These are phyloP conservation scores for Globisporangium solare DNA, from an alignment of 352 stramenopile species.

Conservation along the genomic window DNA sequence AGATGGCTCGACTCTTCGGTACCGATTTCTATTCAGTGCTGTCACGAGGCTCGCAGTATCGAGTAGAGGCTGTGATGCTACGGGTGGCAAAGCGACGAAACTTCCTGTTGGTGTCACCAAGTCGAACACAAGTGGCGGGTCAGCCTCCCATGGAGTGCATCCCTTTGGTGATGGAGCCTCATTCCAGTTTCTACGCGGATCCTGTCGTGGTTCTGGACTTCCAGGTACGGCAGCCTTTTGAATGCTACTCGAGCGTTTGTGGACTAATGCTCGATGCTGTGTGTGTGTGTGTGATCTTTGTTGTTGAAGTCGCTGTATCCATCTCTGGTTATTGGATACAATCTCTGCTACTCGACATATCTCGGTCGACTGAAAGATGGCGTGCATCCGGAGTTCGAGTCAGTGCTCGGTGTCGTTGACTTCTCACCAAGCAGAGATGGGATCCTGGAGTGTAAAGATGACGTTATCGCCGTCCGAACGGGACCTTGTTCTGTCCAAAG, in stretches of 20 bases:
- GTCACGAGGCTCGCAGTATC: slow-evolving; percentile 90
- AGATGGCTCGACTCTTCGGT: slow-evolving; percentile 92
- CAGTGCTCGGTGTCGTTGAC: slow-evolving; percentile 55
- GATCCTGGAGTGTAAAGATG: slow-evolving; percentile 41
- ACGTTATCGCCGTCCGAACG: slow-evolving; percentile 89
- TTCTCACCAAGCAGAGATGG: slow-evolving; percentile 38
- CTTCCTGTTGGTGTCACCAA: slow-evolving; percentile 83
- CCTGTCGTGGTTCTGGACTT: slow-evolving; percentile 99
- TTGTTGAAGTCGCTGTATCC: slow-evolving; percentile 94
- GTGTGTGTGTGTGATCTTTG: not conserved
- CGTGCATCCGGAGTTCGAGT: slow-evolving; percentile 60
- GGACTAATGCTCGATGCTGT: not conserved
- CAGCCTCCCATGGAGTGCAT: slow-evolving; percentile 92
- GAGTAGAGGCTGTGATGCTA: slow-evolving; percentile 92
- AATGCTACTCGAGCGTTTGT: not conserved
- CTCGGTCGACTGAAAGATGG: slow-evolving; percentile 90
- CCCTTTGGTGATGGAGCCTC: slow-evolving; percentile 93
- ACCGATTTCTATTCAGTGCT: slow-evolving; percentile 94
- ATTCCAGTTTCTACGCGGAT: slow-evolving; percentile 94
- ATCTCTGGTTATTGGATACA: slow-evolving; percentile 99
- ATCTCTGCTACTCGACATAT: slow-evolving; percentile 98
- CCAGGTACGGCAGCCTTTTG: slow-evolving; percentile 42
- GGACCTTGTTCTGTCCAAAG: slow-evolving; percentile 94
- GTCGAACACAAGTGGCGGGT: slow-evolving; percentile 70
- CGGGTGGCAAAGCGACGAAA: slow-evolving; percentile 87